Conservation (phyloP, 768 basidiomycete genomes). For the Pulveroboletus sp. region DNA sequence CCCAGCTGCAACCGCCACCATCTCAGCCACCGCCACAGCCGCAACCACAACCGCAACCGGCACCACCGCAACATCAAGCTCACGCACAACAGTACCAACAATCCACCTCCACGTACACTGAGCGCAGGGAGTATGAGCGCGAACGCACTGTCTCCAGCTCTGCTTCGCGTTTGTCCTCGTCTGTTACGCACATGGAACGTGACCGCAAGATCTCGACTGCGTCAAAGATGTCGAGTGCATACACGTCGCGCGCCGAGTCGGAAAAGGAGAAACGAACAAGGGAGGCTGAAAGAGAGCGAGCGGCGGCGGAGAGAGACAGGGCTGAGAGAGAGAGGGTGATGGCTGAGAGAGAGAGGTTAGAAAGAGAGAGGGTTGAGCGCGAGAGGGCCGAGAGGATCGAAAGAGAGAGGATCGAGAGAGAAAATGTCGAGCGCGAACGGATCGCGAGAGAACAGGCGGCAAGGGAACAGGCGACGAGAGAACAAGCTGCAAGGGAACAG, state of each 20-base stretch:
- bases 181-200: conserved; percentile 19
- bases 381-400: conserved; percentile 5
- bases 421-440: conserved; percentile 9
- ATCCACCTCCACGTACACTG: conserved; percentile 19
- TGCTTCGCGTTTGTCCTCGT: conserved; percentile 24
- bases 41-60: not conserved
- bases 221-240: conserved; percentile 36
- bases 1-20: conserved; percentile 2
- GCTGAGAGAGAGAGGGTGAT: conserved; percentile 12
- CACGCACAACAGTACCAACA: conserved; percentile 8
- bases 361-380: conserved; percentile 5
- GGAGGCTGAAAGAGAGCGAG: conserved; percentile 21
- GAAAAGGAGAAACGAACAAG: conserved; percentile 26
- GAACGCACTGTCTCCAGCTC: conserved; percentile 26
- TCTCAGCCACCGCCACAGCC: not conserved
- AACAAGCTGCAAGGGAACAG: conserved; percentile 2
- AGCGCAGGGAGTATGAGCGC: conserved; percentile 26
- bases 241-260: conserved; percentile 16
- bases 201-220: conserved; percentile 25
- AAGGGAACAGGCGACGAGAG: conserved; percentile 2
- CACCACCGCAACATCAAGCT: not conserved
- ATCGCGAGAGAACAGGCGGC: conserved; percentile 1
- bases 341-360: conserved; percentile 14
- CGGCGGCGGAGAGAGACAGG: conserved; percentile 11
- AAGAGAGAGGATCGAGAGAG: conserved; percentile 3